Percentiles rank a stretch among this genome's conserved stretches.
Evolutionary conservation across 1,284 basidiomycete species (phyloP).

Genomic region (Ganoderma multipileum): DNA sequence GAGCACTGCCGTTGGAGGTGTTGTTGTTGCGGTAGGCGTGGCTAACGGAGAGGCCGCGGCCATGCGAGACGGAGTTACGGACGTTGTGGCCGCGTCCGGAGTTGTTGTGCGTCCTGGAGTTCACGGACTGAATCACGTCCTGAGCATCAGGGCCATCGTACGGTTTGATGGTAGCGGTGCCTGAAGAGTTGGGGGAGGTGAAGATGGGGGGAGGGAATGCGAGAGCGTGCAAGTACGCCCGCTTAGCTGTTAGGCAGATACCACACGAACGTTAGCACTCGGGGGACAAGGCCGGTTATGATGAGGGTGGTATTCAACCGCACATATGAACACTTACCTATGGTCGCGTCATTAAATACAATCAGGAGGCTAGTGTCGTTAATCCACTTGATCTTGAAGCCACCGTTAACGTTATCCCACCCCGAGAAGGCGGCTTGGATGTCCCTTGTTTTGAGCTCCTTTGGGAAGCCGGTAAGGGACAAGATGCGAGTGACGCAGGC

Average conservation of each 20-base stretch:
- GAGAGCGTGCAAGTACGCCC: slow-evolving; percentile 90
- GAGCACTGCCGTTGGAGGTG: slow-evolving; percentile 44
- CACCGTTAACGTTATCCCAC: slow-evolving; percentile 87
- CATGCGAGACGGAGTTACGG: slow-evolving; percentile 49
- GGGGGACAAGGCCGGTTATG: slow-evolving; percentile 11
- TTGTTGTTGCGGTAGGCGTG: slow-evolving; percentile 63
- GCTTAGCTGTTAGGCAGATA: slow-evolving; percentile 68
- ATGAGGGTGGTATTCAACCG: background rate
- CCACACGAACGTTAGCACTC: slow-evolving; percentile 20
- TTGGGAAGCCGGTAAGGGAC: slow-evolving; percentile 88
- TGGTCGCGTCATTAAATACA: slow-evolving; percentile 88
- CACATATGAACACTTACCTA: slow-evolving; percentile 62
- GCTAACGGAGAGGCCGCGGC: slow-evolving; percentile 56
- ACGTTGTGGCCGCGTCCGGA: slow-evolving; percentile 71
- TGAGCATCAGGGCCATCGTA: slow-evolving; percentile 96
- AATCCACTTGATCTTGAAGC: slow-evolving; percentile 99
- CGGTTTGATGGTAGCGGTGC: slow-evolving; percentile 73
- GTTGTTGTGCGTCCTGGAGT: slow-evolving; percentile 70
- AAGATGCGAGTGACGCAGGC: slow-evolving; percentile 97
- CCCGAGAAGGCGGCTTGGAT: slow-evolving; percentile 91
- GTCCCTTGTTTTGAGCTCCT: slow-evolving; percentile 97
- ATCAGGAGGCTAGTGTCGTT: slow-evolving; percentile 96
- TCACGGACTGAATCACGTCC: slow-evolving; percentile 88
- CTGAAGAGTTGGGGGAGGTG: slow-evolving; percentile 59
- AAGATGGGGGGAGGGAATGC: slow-evolving; percentile 84